Evolutionary conservation across 2,329 filamentous ascomycete species (phyloP).

Genomic region (Fusarium succisae): DNA sequence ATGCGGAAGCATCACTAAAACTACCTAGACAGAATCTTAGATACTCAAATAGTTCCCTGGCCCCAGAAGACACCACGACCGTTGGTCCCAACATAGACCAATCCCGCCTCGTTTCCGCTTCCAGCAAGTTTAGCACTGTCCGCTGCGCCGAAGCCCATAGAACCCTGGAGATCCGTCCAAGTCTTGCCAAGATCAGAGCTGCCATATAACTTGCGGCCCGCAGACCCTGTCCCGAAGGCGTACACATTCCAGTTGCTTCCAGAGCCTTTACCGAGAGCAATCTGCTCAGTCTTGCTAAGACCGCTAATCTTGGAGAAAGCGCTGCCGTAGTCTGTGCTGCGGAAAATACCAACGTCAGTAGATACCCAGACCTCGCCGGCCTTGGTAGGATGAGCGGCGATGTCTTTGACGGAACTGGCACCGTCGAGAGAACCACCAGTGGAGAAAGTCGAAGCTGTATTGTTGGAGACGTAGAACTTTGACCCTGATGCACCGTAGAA

Average conservation of each 20-base stretch:
- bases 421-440: constrained; percentile 49
- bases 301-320: constrained; percentile 55
- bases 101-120: constrained; percentile 55
- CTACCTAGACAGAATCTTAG: neutral
- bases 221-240: constrained; percentile 55
- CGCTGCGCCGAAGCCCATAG: constrained; percentile 55
- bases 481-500: constrained; percentile 62
- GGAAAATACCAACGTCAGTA: constrained; percentile 63
- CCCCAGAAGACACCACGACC: constrained; percentile 55
- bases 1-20: neutral
- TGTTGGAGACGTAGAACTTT: constrained; percentile 61
- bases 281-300: constrained; percentile 52
- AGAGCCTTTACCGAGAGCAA: constrained; percentile 55
- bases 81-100: constrained; percentile 62
- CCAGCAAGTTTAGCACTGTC: constrained; percentile 53
- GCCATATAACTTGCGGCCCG: constrained; percentile 56
- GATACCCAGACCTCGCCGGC: constrained; percentile 70
- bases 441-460: constrained; percentile 58
- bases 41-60: constrained; percentile 8
- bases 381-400: constrained; percentile 64
- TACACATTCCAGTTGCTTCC: constrained; percentile 57
- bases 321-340: constrained; percentile 60
- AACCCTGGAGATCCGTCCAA: constrained; percentile 59
- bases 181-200: constrained; percentile 54
- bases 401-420: constrained; percentile 60